Base-by-base conservation (phyloP, 306 rosid species). In the Trifolium subterraneum region DNA sequence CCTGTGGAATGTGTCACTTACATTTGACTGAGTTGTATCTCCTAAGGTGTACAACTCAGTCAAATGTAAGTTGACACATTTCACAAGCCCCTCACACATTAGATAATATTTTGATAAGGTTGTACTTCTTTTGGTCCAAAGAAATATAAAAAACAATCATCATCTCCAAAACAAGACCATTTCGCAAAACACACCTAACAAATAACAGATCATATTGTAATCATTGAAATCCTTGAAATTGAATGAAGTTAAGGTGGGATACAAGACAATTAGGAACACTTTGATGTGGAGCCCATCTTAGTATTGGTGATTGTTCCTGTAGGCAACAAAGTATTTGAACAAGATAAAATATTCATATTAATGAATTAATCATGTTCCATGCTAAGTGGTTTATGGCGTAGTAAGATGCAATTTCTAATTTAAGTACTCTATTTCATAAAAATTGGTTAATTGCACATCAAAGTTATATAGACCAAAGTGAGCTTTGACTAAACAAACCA, bases 251-350 rank as follows among this genome's bases (percentile, higher is more conserved):
- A 0, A 51, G 12, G 6, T 51, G 20, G 10, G 76, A 55, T 38
- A 4, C 39, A 2, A 71, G 25, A n/a, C 76, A 71, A 23, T 4
- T 22, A 38, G 55, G 76, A 71, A 5, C 66, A 55, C n/a, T 56
- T 20, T 16, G 7, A 10, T 20, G 76, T 22, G 51, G 14, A 10
- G 15, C 33, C 62, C 19, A 71, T 4, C 22, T 14, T 38, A 2
- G 38, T 18, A 4, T 9, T 13, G 38, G n/a, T 5, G n/a, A 25
- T 15, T 6, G 16, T 12, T 8, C 35, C 55, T 55, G 25, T 4
- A 8, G 10, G 3, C 9, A 38, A 56, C 25, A 38, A 71, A 20
- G 6, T 0, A 35, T 12, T 10, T 11, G 19, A 16, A 54, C 19
- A 52, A 52, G 64, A 52, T 70, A 16, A 14, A 19, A 51, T 3